Evolutionary conservation across 1,284 basidiomycete genomes (phyloP), one percentile per base, ranked within the genome.

Genomic region (Ustilago crameri): DNA sequence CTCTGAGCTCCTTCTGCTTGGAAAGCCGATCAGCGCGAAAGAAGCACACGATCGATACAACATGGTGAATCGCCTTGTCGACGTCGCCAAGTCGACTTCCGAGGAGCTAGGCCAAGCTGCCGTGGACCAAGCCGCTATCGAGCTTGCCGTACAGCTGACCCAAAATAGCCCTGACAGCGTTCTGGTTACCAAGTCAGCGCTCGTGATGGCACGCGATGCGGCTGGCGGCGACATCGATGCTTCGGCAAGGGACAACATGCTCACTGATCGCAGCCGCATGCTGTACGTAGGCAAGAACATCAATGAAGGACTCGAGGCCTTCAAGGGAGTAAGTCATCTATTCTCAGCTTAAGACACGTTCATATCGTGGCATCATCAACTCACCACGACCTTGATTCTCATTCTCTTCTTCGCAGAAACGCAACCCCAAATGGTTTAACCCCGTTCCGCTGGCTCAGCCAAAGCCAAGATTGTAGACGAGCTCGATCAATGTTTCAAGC

Each of bases 131-230:
- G 86, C 88, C 12, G 92, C 92, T 0, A 82, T 93, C 30, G 84
- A 85, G 4, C 84, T 89, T 52, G 91, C 92, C 0, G 83, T 85
- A 41, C 84, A 88, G 56, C 89, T 93, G 65, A 85, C 85, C 17
- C 79, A 83, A 18, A 91, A 91, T 78, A 92, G 91, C 3, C 92
- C 93, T 0, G 92, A 93, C 80, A 87, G 91, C 0, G 89, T 93
- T 1, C 89, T 90, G 69, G 87, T 88, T 48, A 91, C 91, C 9
- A 94, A 93, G 81, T 86, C 87, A n/a, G 67, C 65, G 15, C 51
- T 78, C 9, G 46, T 74, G 23, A 54, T 70, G 35, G 74, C 76
- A 4, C 57, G 76, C 22, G 70, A 76, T 46, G 56, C 61, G 8
- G 47, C 52, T 17, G 56, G 51, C 41, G 86, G 86, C 17, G 86